These are phyloP conservation scores for Linum lewisii DNA, from an alignment of 345 rosid species.

Conservation along the genomic window DNA sequence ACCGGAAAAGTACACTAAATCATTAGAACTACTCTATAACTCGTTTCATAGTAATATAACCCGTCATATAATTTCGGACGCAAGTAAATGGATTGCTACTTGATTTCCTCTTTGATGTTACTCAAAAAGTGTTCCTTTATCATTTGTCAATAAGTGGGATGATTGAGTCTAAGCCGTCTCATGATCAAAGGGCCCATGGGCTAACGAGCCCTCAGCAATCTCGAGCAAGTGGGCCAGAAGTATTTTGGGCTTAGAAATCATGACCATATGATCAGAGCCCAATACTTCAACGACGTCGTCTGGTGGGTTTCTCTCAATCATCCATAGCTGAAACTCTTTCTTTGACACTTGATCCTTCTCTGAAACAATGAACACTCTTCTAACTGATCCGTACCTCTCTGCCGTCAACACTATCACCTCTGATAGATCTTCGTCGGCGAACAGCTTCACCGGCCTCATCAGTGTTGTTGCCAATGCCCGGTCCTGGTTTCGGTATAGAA, in stretches of 20 bases:
- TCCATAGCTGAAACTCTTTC: conserved; percentile 27
- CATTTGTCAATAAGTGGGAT: too few species aligned
- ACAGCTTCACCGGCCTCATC: conserved; percentile 33
- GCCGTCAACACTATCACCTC: conserved; percentile 25
- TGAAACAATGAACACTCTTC: conserved; percentile 31
- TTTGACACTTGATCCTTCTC: conserved; percentile 23
- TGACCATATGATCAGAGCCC: conserved; percentile 54
- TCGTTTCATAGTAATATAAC: too few species aligned
- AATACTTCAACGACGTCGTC: conserved; percentile 26
- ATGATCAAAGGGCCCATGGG: too few species aligned
- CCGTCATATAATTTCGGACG: too few species aligned
- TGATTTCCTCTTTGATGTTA: too few species aligned
- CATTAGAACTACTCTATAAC: too few species aligned
- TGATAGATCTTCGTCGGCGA: conserved; percentile 23
- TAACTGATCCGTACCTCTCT: conserved; percentile 34
- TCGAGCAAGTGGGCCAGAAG: conserved; percentile 17
- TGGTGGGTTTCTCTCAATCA: conserved; percentile 43
- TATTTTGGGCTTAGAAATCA: conserved; percentile 33
- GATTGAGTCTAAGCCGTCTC: too few species aligned
- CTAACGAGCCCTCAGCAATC: too few species aligned
- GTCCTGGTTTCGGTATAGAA: conserved; percentile 19
- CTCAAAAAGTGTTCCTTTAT: too few species aligned
- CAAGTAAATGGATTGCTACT: too few species aligned
- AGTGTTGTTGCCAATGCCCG: conserved; percentile 36
- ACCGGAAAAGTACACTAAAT: too few species aligned